Percentiles rank a stretch among this genome's conserved stretches.
These are phyloP conservation scores for Phytophthora cryptogea DNA, from an alignment of 352 stramenopile genomes.

Conservation along the genomic window DNA sequence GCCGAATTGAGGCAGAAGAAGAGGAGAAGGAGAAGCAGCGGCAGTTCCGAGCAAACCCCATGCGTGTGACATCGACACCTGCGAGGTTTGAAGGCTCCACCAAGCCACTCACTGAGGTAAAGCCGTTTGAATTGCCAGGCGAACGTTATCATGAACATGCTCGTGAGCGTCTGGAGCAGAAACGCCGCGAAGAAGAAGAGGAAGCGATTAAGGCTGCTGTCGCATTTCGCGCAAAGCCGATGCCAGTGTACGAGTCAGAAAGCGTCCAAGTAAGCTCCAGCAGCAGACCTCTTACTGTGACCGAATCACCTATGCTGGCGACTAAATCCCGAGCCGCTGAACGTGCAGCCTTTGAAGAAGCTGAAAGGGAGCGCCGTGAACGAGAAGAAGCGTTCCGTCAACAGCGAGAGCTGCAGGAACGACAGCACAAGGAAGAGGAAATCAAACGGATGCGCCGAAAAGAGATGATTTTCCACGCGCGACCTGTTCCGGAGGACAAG, in stretches of 20 bases:
- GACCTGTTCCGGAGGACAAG: conserved; percentile 54
- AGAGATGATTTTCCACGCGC: conserved; percentile 76
- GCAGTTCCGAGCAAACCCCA: conserved; percentile 76
- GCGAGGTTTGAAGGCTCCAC: conserved; percentile 68
- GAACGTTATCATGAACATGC: conserved; percentile 64
- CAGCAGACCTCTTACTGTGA: conserved; percentile 46
- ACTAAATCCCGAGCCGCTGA: conserved; percentile 65
- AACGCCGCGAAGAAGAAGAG: conserved; percentile 64
- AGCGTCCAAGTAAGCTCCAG: conserved; percentile 38
- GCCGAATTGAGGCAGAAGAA: conserved; percentile 58
- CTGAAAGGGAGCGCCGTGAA: conserved; percentile 68
- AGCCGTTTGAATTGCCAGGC: conserved; percentile 64
- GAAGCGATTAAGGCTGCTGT: conserved; percentile 33
- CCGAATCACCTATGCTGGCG: conserved; percentile 60
- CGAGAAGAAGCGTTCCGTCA: conserved; percentile 66
- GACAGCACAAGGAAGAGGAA: conserved; percentile 63
- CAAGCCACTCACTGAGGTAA: conserved; percentile 72
- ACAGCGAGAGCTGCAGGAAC: conserved; percentile 53
- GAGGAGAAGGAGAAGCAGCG: conserved; percentile 56
- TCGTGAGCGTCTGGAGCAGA: conserved; percentile 58
- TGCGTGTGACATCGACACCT: conserved; percentile 59
- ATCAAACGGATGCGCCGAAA: conserved; percentile 73
- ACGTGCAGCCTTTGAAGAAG: conserved; percentile 68
- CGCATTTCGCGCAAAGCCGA: conserved; percentile 69
- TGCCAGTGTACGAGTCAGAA: conserved; percentile 53